Base-by-base conservation (phyloP, 352 stramenopile species). In the Pythium grandisporangium region DNA sequence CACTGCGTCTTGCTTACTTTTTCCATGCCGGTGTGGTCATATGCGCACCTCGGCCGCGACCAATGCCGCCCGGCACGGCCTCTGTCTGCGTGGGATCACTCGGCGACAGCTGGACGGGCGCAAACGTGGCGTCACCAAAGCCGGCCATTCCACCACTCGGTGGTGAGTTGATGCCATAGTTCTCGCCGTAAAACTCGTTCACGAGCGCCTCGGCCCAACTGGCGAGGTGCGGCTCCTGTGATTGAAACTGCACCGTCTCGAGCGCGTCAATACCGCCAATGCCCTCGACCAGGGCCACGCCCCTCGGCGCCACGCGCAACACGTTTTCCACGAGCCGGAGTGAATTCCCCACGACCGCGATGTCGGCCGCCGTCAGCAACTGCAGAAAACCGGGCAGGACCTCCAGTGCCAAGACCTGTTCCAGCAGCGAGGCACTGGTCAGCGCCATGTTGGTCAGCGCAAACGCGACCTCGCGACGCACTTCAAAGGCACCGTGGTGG, bases 151-250 rank as follows among this genome's bases (percentile, higher is more conserved):
- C 61, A 16, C 27, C 38, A 22, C 53, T 80, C 2, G 61, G 70
- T 0, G 77, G 77, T 20, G 73, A 87, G 43, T 84, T 73, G 23
- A 84, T 55, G 5, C 78, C 80, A 35, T 87, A 90, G 48, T 84
- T 81, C 33, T 89, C 76, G 34, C 77, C 76, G 45, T 89, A 93
- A 41, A 86, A 90, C 43, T 83, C 61, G 51, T 93, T 85, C n/a
- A 89, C 70, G 35, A 93, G 53, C 14, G 65, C 58, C 5, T 79
- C 70, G 1, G 76, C 76, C 62, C 76, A 85, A 27, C 68, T 55
- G 6, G 69, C 58, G 25, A 89, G 54, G 39, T 84, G 66, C 32
- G 76, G 59, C 32, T 82, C 72, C 8, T 59, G 38, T 14, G 63
- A 71, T 37, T 86, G 60, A 35, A 82, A 87, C 55, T 90, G 74